Base-by-base conservation (phyloP, 176 grass and related monocot genomes). In the Rhynchospora pubera region DNA sequence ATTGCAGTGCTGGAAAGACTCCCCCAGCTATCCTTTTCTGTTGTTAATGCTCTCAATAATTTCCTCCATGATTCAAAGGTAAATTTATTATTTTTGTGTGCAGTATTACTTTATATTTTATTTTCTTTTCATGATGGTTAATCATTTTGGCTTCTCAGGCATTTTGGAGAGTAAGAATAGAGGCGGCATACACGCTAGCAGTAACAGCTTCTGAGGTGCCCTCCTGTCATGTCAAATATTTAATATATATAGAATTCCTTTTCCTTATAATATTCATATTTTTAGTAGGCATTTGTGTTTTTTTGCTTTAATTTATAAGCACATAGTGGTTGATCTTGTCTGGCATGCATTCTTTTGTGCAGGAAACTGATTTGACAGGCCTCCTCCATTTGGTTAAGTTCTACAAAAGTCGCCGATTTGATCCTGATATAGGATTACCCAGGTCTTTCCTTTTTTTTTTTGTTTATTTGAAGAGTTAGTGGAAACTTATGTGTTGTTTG, bases 31-130 rank as follows among this genome's bases (percentile, higher is more conserved):
- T 91, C 95, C 79, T 84, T 93, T 68, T 74, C 90, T 88, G 92
- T 93, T 85, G 79, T 94, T 80, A 98, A 98, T 85, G 90, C 92
- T 60, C 95, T 98, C 39, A 98, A 92, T 90, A 98, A 86, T 91
- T 98, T 98, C 79, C 87, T 98, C 77, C 92, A 91, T 90, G 95
- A 98, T 82, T 89, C 92, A 30, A 98, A 98, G 95, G 95, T 98
- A 83, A 64, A 89, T 87, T 32, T 83, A 18, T 22, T n/a, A 46
- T 22, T 52, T 19, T 44, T 81, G 28, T 3, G 11, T 65, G 61
- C 21, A 81, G 48, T 62, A 86, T 57, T 70, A 83, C 7, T 67
- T 88, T 80, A 79, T 65, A 46, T 65, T 80, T 63, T n/a, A 68
- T 19, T 87, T 39, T 77, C 50, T 48, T 83, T 84, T 48, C 53